These are phyloP conservation scores for Ceratocystis colombiana DNA, from an alignment of 2,329 filamentous ascomycete genomes.

Conservation along the genomic window DNA sequence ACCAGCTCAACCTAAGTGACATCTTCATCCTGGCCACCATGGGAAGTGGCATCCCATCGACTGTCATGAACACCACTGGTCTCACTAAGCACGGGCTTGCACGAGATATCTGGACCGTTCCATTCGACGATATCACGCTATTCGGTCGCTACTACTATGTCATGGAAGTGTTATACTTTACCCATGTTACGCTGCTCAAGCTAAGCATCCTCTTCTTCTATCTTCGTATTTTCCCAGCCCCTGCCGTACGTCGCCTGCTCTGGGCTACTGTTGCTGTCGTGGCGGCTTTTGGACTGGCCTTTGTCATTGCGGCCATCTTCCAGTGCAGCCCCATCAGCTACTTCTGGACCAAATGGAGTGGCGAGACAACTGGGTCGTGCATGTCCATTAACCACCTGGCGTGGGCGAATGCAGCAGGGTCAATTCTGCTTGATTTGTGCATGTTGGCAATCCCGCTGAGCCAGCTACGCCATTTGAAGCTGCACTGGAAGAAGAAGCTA, in stretches of 20 bases:
- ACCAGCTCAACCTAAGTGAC: constrained; percentile 34
- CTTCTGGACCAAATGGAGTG: constrained; percentile 45
- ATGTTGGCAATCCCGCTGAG: constrained; percentile 41
- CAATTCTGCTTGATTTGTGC: constrained; percentile 41
- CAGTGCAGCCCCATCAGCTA: constrained; percentile 40
- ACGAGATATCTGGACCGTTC: constrained; percentile 40
- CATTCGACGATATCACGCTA: constrained; percentile 34
- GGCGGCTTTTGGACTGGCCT: constrained; percentile 33
- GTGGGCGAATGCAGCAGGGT: constrained; percentile 41
- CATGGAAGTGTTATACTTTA: constrained; percentile 37
- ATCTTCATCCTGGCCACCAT: constrained; percentile 31
- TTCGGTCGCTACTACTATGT: constrained; percentile 36
- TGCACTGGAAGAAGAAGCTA: constrained; percentile 39
- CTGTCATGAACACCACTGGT: constrained; percentile 30
- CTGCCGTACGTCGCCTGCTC: constrained; percentile 32
- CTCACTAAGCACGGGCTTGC: constrained; percentile 35
- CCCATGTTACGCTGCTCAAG: constrained; percentile 37
- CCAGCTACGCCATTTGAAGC: constrained; percentile 33
- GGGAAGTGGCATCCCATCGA: constrained; percentile 30
- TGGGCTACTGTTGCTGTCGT: constrained; percentile 35
- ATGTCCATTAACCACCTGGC: constrained; percentile 37
- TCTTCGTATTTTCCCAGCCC: constrained; percentile 40
- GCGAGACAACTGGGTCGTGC: constrained; percentile 37
- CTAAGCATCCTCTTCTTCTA: constrained; percentile 43
- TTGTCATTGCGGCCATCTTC: constrained; percentile 36